These are phyloP conservation scores for Blastobotrys serpentis DNA, from an alignment of 1,139 yeast species.

Conservation along the genomic window DNA sequence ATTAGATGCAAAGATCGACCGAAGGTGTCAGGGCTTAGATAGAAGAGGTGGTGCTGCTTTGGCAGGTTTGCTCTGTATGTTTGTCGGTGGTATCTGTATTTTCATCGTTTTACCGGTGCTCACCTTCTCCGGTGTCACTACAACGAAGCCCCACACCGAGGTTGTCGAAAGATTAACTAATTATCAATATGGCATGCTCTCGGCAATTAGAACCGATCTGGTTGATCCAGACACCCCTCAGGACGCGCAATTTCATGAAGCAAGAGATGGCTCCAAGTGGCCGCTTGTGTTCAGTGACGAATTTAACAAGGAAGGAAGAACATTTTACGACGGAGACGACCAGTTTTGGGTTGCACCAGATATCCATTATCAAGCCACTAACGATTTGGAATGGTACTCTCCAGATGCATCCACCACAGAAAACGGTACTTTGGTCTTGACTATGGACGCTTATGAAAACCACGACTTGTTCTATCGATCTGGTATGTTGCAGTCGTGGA, in stretches of 20 bases:
- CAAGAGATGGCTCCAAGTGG: conserved; percentile 62
- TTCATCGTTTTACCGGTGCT: conserved; percentile 73
- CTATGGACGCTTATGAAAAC: conserved; percentile 70
- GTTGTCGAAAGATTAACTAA: conserved; percentile 48
- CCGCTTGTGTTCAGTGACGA: conserved; percentile 79
- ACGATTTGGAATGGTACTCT: conserved; percentile 83
- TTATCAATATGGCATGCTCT: conserved; percentile 58
- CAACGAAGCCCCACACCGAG: conserved; percentile 27
- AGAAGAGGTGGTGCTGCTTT: conserved; percentile 39
- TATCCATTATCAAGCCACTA: conserved; percentile 73
- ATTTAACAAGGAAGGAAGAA: conserved; percentile 77
- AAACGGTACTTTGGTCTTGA: conserved; percentile 61
- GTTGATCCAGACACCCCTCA: conserved; percentile 81
- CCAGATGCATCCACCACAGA: conserved; percentile 76
- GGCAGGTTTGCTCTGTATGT: conserved; percentile 54
- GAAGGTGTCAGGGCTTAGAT: conserved; percentile 54
- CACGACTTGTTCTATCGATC: conserved; percentile 74
- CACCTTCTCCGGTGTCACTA: conserved; percentile 65
- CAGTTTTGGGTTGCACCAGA: conserved; percentile 80
- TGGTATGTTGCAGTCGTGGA: conserved; percentile 86
- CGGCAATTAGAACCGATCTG: conserved; percentile 60
- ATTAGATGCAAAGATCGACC: conserved; percentile 76
- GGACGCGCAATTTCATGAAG: conserved; percentile 46
- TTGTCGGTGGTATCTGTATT: conserved; percentile 58
- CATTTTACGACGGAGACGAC: conserved; percentile 80